Conservation (phyloP, 257 asterid genomes). For the Thymus quinquecostatus region DNA sequence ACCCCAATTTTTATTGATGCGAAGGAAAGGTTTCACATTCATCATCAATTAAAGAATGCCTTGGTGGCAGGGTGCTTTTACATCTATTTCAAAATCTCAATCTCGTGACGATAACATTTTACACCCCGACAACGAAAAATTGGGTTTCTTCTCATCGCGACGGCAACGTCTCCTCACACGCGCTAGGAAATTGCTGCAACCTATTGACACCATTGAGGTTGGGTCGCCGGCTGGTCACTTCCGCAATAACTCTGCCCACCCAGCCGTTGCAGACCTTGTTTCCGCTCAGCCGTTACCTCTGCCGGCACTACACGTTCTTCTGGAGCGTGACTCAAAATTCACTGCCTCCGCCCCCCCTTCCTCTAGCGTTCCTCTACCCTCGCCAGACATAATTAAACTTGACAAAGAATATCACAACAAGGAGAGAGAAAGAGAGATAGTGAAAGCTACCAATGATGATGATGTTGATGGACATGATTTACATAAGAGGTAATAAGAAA, state of each 20-base stretch:
- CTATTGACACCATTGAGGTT: neutral
- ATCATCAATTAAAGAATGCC: conserved; percentile 25
- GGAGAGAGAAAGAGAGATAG: conserved; percentile 34
- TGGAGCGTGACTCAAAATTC: conserved; percentile 46
- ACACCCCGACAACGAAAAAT: conserved; percentile 29
- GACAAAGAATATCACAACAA: neutral
- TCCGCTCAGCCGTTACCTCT: conserved; percentile 74
- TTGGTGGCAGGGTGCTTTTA: conserved; percentile 64
- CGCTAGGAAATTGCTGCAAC: conserved; percentile 46
- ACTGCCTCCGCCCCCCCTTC: conserved; percentile 34
- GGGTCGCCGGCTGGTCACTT: neutral
- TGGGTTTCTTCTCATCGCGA: conserved; percentile 46
- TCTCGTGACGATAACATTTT: conserved; percentile 59
- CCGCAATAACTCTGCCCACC: conserved; percentile 24
- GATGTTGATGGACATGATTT: conserved; percentile 32
- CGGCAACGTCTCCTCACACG: conserved; percentile 21
- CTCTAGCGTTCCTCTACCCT: conserved; percentile 58
- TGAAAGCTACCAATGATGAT: neutral
- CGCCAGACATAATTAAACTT: conserved; percentile 45
- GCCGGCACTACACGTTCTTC: conserved; percentile 59
- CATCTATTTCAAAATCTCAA: conserved; percentile 46
- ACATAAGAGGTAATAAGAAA: conserved; percentile 34
- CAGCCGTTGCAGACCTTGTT: conserved; percentile 28
- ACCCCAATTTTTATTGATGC: too few relatives aligned
- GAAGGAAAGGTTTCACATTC: neutral